Conservation (phyloP, 352 stramenopile genomes). For the Phytophthora tentaculata region DNA sequence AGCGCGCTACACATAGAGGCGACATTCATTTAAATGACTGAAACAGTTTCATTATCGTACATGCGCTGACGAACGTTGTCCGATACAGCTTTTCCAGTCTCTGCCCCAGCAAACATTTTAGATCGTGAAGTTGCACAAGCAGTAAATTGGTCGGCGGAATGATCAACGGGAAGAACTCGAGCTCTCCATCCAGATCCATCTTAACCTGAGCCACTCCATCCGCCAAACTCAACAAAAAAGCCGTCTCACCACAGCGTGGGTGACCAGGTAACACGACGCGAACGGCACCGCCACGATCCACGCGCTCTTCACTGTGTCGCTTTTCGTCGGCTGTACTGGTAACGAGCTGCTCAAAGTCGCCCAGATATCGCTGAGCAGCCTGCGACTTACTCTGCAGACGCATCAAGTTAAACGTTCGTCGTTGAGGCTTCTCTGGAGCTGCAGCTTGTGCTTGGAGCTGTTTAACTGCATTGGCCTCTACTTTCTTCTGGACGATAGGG, state of each 20-base stretch:
- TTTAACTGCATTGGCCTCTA: conserved; percentile 45
- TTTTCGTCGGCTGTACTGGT: conserved; percentile 46
- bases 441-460: conserved; percentile 19
- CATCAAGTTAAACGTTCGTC: conserved; percentile 22
- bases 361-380: conserved; percentile 61
- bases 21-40: too few relatives aligned
- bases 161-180: conserved; percentile 82
- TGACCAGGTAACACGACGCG: conserved; percentile 80
- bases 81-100: too few relatives aligned
- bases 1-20: too few relatives aligned
- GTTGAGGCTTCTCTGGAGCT: conserved; percentile 16
- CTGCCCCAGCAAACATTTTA: too few relatives aligned
- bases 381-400: conserved; percentile 51
- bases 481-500: conserved; percentile 58
- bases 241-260: conserved; percentile 77
- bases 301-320: conserved; percentile 39
- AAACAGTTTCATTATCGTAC: too few relatives aligned
- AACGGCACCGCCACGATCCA: conserved; percentile 63
- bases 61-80: too few relatives aligned
- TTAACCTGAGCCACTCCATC: conserved; percentile 80
- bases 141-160: conserved; percentile 68
- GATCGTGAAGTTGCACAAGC: too few relatives aligned
- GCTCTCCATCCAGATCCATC: conserved; percentile 75
- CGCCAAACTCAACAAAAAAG: conserved; percentile 66
- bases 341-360: conserved; percentile 68